Evolutionary conservation across 192 early-diverging fungal species (phyloP), one percentile per base, ranked within the genome.

Genomic region (Geranomyces michiganensis): DNA sequence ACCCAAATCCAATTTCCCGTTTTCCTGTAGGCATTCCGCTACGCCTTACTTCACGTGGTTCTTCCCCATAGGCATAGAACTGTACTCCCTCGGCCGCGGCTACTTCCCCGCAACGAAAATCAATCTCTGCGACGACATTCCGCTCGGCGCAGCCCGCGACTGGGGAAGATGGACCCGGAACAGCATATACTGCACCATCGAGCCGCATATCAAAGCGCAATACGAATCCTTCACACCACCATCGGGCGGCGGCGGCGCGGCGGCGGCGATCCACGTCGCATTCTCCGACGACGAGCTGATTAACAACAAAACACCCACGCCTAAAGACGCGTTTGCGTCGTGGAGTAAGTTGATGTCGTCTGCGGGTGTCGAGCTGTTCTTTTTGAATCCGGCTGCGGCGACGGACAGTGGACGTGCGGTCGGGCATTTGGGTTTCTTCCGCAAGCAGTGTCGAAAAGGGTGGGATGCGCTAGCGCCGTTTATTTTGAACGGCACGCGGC

Each of bases 61-160:
- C 47, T 67, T 67, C 49, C 65, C 47, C 1, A 26, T 47, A 17
- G 32, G 47, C 46, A 47, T 67, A 24, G 65, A 48, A 24, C 6
- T 49, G 6, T 17, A 9, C 58, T 32, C 17, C 4, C 26, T 60
- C 58, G 15, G 29, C 58, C 29, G 58, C 31, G 68, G 70, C 58
- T 83, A 87, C 36, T 79, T 68, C 32, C 67, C 67, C 51, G 67
- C 67, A 33, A 71, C 22, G 61, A 71, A 13, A 77, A 77, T 75
- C 80, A 77, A 19, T 58, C 53, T 26, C 74, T 70, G 68, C 44
- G 68, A 70, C 3, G 55, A 70, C 41, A 36, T 70, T 5, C 68
- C 68, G 55, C 22, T 61, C 36, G 68, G 58, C 19, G 68, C 60
- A 1, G 68, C 56, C 19, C 29, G 68, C 29, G 68, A 70, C 36